Conservation (phyloP, 768 basidiomycete species). For the Tremella fuciformis region DNA sequence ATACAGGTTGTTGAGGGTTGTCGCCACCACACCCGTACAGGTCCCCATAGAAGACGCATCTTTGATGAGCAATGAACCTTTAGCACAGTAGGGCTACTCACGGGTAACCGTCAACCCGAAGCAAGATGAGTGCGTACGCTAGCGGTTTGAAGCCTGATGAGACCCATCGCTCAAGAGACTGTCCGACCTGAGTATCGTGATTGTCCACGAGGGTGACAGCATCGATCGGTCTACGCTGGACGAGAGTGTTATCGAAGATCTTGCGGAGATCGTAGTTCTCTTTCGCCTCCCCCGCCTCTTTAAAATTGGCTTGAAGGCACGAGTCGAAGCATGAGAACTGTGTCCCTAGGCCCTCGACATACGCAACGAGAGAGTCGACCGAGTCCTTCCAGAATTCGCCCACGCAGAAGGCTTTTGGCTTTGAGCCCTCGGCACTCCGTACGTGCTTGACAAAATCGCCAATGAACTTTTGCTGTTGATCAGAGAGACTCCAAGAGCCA, state of each 20-base stretch:
- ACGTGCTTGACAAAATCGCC: slow-evolving; percentile 54
- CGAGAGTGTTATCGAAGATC: slow-evolving; percentile 68
- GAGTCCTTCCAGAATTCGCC: slow-evolving; percentile 77
- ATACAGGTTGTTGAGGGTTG: slow-evolving; percentile 52
- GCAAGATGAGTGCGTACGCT: slow-evolving; percentile 54
- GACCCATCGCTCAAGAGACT: slow-evolving; percentile 54
- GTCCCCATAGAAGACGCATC: slow-evolving; percentile 53
- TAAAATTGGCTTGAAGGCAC: slow-evolving; percentile 63
- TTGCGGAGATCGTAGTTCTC: slow-evolving; percentile 70
- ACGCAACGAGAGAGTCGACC: slow-evolving; percentile 42
- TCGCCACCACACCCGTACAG: slow-evolving; percentile 53
- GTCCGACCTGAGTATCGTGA: slow-evolving; percentile 53
- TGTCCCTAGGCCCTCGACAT: slow-evolving; percentile 47
- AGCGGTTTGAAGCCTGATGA: slow-evolving; percentile 54
- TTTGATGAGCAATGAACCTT: slow-evolving; percentile 8
- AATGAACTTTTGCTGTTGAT: slow-evolving; percentile 53
- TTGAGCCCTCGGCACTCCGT: slow-evolving; percentile 51
- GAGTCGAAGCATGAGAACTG: slow-evolving; percentile 89
- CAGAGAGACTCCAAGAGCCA: background rate
- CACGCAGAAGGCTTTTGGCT: slow-evolving; percentile 60
- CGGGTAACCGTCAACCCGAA: slow-evolving; percentile 54
- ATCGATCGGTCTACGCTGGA: slow-evolving; percentile 67
- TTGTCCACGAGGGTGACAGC: slow-evolving; percentile 58
- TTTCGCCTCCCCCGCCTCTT: slow-evolving; percentile 66
- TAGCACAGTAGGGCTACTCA: slow-evolving; percentile 17